phyloP scores from a whole-genome alignment of 345 rosid species.

The Citrus mangshanensis region DNA sequence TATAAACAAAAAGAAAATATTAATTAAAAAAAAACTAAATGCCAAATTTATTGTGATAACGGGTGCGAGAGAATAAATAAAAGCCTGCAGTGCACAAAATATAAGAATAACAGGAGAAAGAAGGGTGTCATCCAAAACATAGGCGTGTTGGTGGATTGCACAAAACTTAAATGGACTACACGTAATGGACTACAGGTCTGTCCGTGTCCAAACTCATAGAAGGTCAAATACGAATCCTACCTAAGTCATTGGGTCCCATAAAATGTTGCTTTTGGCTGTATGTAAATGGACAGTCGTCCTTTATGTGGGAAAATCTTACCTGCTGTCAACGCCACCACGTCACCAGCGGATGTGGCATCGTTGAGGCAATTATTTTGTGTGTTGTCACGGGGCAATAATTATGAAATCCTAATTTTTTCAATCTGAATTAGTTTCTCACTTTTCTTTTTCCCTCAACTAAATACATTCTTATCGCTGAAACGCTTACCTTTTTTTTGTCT shows the following conservation, averaged over 20 bases:
- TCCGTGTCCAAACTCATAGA: background rate
- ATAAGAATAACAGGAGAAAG: background rate
- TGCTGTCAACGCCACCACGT: too few species aligned
- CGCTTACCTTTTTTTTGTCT: too few species aligned
- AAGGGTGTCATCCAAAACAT: background rate
- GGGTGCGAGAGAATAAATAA: background rate
- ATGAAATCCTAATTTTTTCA: too few species aligned
- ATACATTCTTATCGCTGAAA: too few species aligned
- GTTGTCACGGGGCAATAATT: too few species aligned
- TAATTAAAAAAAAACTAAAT: too few species aligned
- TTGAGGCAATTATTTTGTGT: background rate
- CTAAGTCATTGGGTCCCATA: constrained; percentile 9
- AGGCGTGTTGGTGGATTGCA: background rate
- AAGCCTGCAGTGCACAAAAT: background rate
- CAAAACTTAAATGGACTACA: background rate
- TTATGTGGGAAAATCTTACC: background rate
- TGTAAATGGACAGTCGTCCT: constrained; percentile 4
- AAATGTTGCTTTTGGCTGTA: background rate
- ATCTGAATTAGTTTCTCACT: too few species aligned
- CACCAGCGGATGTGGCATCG: too few species aligned
- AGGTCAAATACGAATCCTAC: constrained; percentile 15
- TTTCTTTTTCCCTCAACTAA: too few species aligned
- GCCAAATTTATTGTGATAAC: too few species aligned
- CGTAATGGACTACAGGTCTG: background rate
- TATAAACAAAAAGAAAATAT: too few species aligned